Base-by-base conservation (phyloP, 208 protist genomes). In the Acanthamoeba culbertsoni region DNA sequence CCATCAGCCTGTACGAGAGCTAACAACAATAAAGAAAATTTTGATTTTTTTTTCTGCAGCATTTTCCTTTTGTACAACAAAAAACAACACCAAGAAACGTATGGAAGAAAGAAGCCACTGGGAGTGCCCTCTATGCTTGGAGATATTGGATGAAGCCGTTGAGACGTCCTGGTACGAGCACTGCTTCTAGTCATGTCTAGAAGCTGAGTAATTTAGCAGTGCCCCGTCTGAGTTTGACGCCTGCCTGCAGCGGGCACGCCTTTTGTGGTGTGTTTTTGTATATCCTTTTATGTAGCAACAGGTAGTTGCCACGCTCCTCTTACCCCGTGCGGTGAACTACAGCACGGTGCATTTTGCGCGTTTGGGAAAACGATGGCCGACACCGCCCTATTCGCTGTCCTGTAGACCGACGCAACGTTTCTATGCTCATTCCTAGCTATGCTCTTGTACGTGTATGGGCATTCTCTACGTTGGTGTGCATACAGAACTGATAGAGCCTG, bases 401-500 rank as follows among this genome's bases (percentile, higher is more conserved):
- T 10, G 55, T 84, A 26, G 73, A 84, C 45, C 73, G 73, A 2
- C 73, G 73, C 26, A 53, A 28, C 28, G 73, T 84, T 7, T 84
- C 42, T 26, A 84, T 84, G 73, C 73, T 84, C 73, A 84, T 84
- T 42, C 73, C 73, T 12, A 84, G 73, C 73, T 84, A 84, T 43
- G 45, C 73, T 18, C 37, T 84, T 28, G 73, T 84, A 84, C 73
- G 43, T 10, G 0, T 18, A 14, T 77, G 33, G 16, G 6, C 43
- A 8, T 42, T 55, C 42, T 3, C 37, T 55, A n/a, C n/a, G n/a
- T n/a, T n/a, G n/a, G n/a, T n/a, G n/a, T n/a, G n/a, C n/a, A n/a
- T n/a, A n/a, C n/a, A n/a, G n/a, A n/a, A n/a, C n/a, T n/a, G n/a
- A n/a, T n/a, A n/a, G n/a, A n/a, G n/a, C n/a, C n/a, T n/a, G n/a